Evolutionary conservation across 2,329 filamentous ascomycete species (phyloP).

Genomic region (Arthrinium phaeospermum): DNA sequence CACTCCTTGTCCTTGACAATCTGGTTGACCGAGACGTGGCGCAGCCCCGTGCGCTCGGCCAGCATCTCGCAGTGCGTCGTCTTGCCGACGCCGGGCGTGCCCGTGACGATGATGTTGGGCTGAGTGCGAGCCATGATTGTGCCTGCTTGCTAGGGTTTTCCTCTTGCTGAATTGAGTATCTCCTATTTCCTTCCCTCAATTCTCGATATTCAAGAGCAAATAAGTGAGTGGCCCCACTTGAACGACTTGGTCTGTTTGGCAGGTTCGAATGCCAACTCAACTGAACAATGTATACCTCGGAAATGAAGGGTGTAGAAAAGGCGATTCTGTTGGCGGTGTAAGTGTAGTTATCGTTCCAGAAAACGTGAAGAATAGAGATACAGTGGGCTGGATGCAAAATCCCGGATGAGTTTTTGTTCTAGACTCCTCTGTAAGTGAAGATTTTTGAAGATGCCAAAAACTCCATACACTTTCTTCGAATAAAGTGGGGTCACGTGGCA

Average conservation of each 20-base stretch:
- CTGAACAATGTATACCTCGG: background rate
- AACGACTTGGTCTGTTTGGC: background rate
- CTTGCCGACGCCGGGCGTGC: constrained; percentile 95
- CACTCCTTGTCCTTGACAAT: constrained; percentile 88
- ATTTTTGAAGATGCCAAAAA: constrained; percentile 10
- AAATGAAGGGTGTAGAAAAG: background rate
- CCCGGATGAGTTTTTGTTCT: background rate
- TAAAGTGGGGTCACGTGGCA: constrained; percentile 6
- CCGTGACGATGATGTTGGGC: constrained; percentile 94
- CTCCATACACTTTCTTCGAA: constrained; percentile 7
- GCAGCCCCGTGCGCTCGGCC: constrained; percentile 75
- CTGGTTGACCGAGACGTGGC: constrained; percentile 87
- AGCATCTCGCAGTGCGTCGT: constrained; percentile 88
- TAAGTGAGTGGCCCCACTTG: background rate
- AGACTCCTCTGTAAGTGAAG: constrained; percentile 13
- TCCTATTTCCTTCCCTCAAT: background rate
- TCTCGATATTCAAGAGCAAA: background rate
- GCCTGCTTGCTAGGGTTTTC: constrained; percentile 31
- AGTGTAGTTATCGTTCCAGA: background rate
- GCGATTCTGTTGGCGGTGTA: background rate
- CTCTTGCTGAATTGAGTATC: background rate
- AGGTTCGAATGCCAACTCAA: background rate
- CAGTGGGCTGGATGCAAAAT: background rate
- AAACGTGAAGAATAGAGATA: background rate
- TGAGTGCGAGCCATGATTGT: constrained; percentile 48